Evolutionary conservation across 768 basidiomycete species (phyloP).

Genomic region (Panus rudis): DNA sequence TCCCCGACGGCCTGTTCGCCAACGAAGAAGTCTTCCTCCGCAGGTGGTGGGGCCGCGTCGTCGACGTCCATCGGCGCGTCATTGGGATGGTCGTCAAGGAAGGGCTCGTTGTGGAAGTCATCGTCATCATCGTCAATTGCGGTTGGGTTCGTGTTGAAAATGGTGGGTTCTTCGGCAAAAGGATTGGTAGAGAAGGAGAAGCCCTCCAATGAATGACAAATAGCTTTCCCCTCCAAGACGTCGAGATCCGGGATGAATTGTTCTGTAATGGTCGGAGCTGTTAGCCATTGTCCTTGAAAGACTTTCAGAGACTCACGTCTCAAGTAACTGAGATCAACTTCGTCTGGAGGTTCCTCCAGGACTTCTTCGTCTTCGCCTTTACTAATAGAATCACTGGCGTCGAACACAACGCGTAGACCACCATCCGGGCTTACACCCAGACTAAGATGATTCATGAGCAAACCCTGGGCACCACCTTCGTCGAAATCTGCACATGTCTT

Average conservation of each 20-base stretch:
- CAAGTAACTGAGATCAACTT: constrained; percentile 56
- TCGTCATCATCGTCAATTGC: constrained; percentile 34
- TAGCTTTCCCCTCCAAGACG: constrained; percentile 57
- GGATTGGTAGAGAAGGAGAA: constrained; percentile 78
- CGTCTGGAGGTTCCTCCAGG: constrained; percentile 61
- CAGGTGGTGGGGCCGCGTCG: constrained; percentile 25
- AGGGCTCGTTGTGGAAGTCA: constrained; percentile 35
- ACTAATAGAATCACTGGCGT: constrained; percentile 86
- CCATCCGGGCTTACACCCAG: constrained; percentile 74
- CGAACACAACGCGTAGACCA: constrained; percentile 86
- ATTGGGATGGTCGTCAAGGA: constrained; percentile 30
- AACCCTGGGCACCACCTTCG: constrained; percentile 92
- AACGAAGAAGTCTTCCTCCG: constrained; percentile 61
- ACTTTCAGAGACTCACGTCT: constrained; percentile 38
- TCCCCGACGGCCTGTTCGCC: constrained; percentile 52
- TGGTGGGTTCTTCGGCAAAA: constrained; percentile 53
- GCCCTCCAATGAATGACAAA: constrained; percentile 71
- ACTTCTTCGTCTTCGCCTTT: constrained; percentile 68
- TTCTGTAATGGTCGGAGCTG: constrained; percentile 32
- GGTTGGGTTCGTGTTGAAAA: constrained; percentile 49
- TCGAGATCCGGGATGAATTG: constrained; percentile 71
- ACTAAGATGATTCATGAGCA: constrained; percentile 93
- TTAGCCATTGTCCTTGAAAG: too few relatives aligned
- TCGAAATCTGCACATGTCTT: constrained; percentile 99
- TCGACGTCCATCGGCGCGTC: constrained; percentile 34